Evolutionary conservation across 495 filamentous ascomycete genomes (phyloP), one percentile per base, ranked within the genome.

Genomic region (Penicillium soppii): DNA sequence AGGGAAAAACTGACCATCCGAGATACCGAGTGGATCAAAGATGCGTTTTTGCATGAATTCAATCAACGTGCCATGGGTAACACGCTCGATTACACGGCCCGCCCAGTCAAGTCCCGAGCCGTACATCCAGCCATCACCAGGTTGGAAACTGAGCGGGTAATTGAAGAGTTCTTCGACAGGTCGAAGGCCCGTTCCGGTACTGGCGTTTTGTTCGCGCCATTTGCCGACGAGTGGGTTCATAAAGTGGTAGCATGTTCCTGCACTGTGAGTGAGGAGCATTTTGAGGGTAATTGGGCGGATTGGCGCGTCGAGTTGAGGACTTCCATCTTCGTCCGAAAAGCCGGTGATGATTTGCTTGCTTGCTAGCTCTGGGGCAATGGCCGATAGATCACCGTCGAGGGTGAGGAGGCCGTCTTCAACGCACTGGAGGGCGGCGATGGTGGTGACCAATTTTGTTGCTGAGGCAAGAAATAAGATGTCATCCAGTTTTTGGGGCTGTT

Each of bases 51-150:
- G 55, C 64, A 84, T 72, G 52, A 69, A 73, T 16, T 76, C 62
- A 10, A 71, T 70, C 20, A 82, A 55, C 2, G 58, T 65, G 20
- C 50, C 19, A 13, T 63, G 61, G 1, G 65, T 71, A 2, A 76
- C 64, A 1, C 70, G 59, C 37, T 74, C 68, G 5, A 83, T 61
- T 1, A 76, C 47, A 1, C 65, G 59, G 7, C 79, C 75, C 0
- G 77, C 76, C 77, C 79, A 82, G 56, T 83, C 79, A 1, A 79
- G 56, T n/a, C 73, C 65, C 1, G 61, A 50, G 3, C 78, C 69
- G 50, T 82, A 84, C 39, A 64, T 57, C 80, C 72, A 84, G 13
- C 63, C 59, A 3, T 62, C 62, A 2, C 80, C 80, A 1, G 79
- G 80, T 25, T 81, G 71, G 54, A 71, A 78, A 10, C 64, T 33